Conservation (phyloP, 73 alveolate species). For the Breviolum minutum region DNA sequence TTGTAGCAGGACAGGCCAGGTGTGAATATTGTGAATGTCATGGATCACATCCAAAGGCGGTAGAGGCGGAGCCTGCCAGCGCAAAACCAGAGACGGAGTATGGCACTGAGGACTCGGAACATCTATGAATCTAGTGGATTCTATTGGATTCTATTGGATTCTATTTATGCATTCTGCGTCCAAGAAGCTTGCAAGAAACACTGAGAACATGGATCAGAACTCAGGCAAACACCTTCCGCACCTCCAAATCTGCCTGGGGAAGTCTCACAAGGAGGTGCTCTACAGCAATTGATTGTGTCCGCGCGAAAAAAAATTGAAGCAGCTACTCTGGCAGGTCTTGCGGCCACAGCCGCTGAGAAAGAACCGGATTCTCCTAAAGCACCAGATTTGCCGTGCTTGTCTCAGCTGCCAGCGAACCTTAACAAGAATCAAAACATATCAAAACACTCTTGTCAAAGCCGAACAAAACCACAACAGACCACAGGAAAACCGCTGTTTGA, state of each 20-base stretch:
- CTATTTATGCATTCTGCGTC: not conserved
- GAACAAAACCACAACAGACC: too few relatives aligned
- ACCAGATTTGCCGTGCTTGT: slow-evolving; percentile 14
- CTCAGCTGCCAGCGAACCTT: too few relatives aligned
- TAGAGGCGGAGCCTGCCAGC: not conserved
- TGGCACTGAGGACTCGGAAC: not conserved
- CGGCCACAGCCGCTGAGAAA: not conserved
- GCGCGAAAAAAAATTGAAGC: too few relatives aligned
- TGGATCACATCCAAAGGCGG: not conserved
- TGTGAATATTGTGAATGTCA: too few relatives aligned
- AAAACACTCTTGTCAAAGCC: too few relatives aligned
- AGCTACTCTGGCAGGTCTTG: not conserved
- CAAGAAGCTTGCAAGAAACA: not conserved
- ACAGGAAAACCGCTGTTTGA: not conserved
- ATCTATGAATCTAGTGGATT: too few relatives aligned
- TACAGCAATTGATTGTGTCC: too few relatives aligned
- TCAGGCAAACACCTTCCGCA: slow-evolving; percentile 10
- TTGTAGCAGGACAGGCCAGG: not conserved
- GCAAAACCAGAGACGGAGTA: not conserved
- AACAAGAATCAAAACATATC: too few relatives aligned
- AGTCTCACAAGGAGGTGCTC: slow-evolving; percentile 43
- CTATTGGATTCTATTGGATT: too few relatives aligned
- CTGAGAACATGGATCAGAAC: not conserved
- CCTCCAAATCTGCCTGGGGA: slow-evolving; percentile 50
- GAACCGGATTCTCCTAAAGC: slow-evolving; percentile 51